Base-by-base conservation (phyloP, 2,329 filamentous ascomycete genomes). In the Pyrenochaeta sp. region DNA sequence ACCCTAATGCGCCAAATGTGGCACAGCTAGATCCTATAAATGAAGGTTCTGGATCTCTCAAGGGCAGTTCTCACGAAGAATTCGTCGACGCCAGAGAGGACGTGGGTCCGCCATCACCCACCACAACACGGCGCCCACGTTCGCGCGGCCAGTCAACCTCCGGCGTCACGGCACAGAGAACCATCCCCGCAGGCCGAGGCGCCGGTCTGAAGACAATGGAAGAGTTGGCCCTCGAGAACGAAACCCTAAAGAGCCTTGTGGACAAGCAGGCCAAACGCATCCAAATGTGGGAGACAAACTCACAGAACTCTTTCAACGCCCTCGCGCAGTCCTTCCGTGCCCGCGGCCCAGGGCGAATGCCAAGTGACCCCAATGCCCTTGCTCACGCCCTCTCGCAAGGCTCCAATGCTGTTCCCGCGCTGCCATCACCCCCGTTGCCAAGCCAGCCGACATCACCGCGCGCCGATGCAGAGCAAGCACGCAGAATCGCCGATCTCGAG, bases 231-330 rank as follows among this genome's bases (percentile, higher is more conserved):
- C 85, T 94, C 43, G 92, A 98, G 71, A 99, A 98, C 74, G 85
- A 90, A 58, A 90, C 90, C 9, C 83, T 98, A 45, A 94, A 95
- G 67, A 86, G 90, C 51, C 87, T 92, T 64, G 86, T 96, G 7
- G 93, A 98, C 75, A 92, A 91, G 44, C 84, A 97, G 31, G 91
- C 90, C 58, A 91, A 90, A 65, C 87, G 94, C 0, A 84, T 99
- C n/a, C 90, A 95, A 67, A 90, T 92, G 58, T 99, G 97, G 78
- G 94, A 99, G 76, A 88, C 92, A 33, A 93, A 91, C 66, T 92
- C 92, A 0, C 95, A 98, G 76, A 92, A 89, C 59, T 93, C 90
- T 32, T 91, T 90, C 47, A 85, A 93, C 77, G 91, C 92, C 2
- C 83, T 98, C 30, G 91, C 93, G 12, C 92, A 97, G 73, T 96